Evolutionary conservation across 345 rosid genomes (phyloP), one percentile per base, ranked within the genome.

Genomic region (Lumnitzera littorea): DNA sequence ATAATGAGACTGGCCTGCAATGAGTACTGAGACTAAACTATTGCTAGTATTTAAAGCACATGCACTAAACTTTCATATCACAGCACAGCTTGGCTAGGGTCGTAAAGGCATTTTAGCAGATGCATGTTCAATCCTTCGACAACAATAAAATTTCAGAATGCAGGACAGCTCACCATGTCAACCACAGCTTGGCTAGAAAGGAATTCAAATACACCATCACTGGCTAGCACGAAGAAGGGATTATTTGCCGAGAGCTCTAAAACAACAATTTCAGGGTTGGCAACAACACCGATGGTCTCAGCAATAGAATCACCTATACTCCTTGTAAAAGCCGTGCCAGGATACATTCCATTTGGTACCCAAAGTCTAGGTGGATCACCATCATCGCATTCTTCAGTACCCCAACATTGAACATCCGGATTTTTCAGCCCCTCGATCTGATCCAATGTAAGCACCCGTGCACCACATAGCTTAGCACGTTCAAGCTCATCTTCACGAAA

Each of bases 361-460:
- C 99, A 94, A 69, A 94, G 82, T 67, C 99, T 84, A 0, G 99
- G 99, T 55, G 99, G 99, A 62, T 94, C 99, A 15, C 99, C 99
- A 70, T 90, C 99, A 70, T 94, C 99, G 8, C 64, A 85, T 69
- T 90, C 99, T 76, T 94, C 99, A 12, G 87, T 84, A 50, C 88
- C 99, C 99, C 99, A 94, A 69, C 91, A 90, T 73, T 84, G 94
- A 69, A 87, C 91, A 69, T 90, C 86, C 16, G 99, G 99, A 66
- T 88, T 78, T 76, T 94, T 94, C 60, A 94, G 71, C 50, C 99
- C 99, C 75, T 94, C 99, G 58, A 94, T 88, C 74, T 94, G 99
- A 79, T 94, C 99, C 82, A 94, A 74, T 24, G 97, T 90, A 64
- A 94, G 77, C 56, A 94, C 99, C 77, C 96, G 79, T 23, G 97